phyloP scores from a whole-genome alignment of 495 filamentous ascomycete genomes.

The Articulospora tetracladia region DNA sequence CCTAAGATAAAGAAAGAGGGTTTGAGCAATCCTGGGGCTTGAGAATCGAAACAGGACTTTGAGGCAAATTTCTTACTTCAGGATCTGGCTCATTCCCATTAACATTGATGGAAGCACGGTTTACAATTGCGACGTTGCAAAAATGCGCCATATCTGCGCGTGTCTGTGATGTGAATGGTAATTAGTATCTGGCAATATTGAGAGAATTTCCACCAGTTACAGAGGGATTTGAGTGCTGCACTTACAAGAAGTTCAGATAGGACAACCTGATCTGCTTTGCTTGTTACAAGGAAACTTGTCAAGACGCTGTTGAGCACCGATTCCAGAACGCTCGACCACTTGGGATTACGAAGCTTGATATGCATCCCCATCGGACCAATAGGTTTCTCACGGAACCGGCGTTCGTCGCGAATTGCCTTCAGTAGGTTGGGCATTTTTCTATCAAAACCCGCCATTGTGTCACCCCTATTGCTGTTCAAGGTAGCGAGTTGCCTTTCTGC shows the following conservation, averaged over 20 bases:
- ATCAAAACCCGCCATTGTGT: slow-evolving; percentile 60
- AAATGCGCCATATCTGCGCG: neutral
- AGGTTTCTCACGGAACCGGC: slow-evolving; percentile 63
- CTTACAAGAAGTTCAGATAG: neutral
- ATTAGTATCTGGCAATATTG: neutral
- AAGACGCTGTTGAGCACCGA: slow-evolving; percentile 60
- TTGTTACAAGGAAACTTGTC: slow-evolving; percentile 76
- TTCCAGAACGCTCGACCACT: slow-evolving; percentile 86
- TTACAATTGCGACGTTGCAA: slow-evolving; percentile 44
- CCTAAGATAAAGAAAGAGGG: too few relatives aligned
- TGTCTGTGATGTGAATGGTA: neutral
- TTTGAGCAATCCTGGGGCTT: too few relatives aligned
- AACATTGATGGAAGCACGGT: slow-evolving; percentile 54
- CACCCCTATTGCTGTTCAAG: slow-evolving; percentile 39
- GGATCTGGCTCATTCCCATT: slow-evolving; percentile 67
- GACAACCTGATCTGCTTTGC: slow-evolving; percentile 55
- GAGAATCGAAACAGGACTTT: too few relatives aligned
- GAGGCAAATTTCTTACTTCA: neutral
- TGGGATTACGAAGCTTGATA: slow-evolving; percentile 67
- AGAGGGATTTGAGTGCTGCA: too few relatives aligned
- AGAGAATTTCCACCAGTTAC: too few relatives aligned
- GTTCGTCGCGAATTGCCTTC: slow-evolving; percentile 60
- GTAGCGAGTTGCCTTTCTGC: slow-evolving; percentile 33
- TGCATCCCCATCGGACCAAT: slow-evolving; percentile 80
- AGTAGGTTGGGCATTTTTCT: slow-evolving; percentile 59